Evolutionary conservation across 495 filamentous ascomycete species (phyloP), one percentile per base, ranked within the genome.

Genomic region (Aspergillus affinis): DNA sequence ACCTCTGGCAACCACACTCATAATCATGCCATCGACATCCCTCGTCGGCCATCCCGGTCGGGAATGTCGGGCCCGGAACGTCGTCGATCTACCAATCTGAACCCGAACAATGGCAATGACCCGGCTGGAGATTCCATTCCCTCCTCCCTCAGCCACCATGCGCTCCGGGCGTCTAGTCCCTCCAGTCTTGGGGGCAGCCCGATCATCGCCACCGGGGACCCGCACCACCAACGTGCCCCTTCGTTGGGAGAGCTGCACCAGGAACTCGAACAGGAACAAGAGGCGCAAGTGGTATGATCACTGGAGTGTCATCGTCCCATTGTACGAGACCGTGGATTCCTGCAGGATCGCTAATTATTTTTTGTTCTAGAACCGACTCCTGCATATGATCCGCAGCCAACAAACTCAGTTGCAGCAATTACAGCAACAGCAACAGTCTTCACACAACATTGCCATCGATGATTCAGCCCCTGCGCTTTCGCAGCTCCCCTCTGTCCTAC

Each of bases 221-320:
- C 85, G 8, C 85, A 86, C 62, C 89, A 90, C 65, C 83, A 84
- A 52, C 84, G 85, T 10, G 76, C 89, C 9, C 92, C 92, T 1
- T 96, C 90, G 57, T 73, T 97, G 48, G 93, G 93, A n/a, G 93
- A 97, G 73, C 80, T 98, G 44, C 93, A 97, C 69, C 93, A 98
- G 66, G 91, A 96, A 69, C 79, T 97, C 7, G 94, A 98, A 73
- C 90, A 88, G 52, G 94, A 98, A 70, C 93, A 97, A 72, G 94
- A 98, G 73, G 91, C 87, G 12, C 93, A 97, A 76, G 94, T 98
- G 72, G 88, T 91, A 66, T 57, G 63, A 36, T 47, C 50, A 23
- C 50, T 8, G 18, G 9, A 21, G 18, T 44, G 26, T 21, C 10
- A 32, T 13, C 30, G 53, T 19, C n/a, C 18, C 45, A 48, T 56